Conservation (phyloP, 495 filamentous ascomycete species). For the Aspergillus homomorphus region DNA sequence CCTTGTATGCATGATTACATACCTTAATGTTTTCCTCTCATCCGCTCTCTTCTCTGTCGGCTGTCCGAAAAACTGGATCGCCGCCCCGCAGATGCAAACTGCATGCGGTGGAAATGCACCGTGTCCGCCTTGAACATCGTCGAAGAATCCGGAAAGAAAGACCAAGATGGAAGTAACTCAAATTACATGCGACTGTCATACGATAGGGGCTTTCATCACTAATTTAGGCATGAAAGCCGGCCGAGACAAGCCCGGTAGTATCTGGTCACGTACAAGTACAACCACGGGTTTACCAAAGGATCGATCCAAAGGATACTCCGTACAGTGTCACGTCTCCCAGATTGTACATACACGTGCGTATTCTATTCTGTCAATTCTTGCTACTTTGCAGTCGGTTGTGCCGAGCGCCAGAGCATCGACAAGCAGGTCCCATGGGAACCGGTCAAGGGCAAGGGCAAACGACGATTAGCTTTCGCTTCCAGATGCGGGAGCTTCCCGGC, state of each 20-base stretch:
- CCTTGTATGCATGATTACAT: background rate
- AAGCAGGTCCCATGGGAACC: background rate
- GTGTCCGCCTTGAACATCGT: background rate
- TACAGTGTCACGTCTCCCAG: too few relatives aligned
- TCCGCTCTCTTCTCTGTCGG: background rate
- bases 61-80: background rate
- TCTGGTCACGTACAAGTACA: too few relatives aligned
- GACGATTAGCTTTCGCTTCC: background rate
- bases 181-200: constrained; percentile 1
- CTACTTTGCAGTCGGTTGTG: background rate
- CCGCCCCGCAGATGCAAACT: background rate
- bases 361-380: background rate
- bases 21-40: background rate
- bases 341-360: too few relatives aligned
- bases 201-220: background rate
- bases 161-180: background rate
- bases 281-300: too few relatives aligned
- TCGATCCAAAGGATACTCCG: too few relatives aligned
- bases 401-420: background rate
- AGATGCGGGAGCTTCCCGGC: constrained; percentile 6
- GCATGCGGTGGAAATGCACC: background rate
- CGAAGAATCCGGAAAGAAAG: background rate
- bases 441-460: background rate
- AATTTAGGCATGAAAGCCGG: constrained; percentile 1
- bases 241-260: background rate